These are phyloP conservation scores for Fraxinus baroniana DNA, from an alignment of 305 asterid species.

Conservation along the genomic window DNA sequence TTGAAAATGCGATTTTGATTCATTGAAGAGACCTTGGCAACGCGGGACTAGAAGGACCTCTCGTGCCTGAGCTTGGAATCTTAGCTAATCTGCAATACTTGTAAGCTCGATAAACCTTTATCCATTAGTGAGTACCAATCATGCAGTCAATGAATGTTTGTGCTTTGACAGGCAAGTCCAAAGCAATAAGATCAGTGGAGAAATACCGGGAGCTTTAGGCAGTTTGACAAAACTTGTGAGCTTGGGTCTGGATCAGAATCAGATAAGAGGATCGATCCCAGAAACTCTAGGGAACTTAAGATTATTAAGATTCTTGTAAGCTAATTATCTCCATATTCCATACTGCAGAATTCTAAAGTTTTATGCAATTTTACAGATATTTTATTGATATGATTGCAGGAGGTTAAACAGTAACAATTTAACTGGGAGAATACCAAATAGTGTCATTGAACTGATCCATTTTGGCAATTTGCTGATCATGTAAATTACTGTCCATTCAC, in stretches of 20 bases:
- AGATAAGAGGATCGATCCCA: conserved; percentile 43
- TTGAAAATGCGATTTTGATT: neutral
- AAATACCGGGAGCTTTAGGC: conserved; percentile 39
- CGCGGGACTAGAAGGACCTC: conserved; percentile 40
- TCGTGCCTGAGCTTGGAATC: conserved; percentile 42
- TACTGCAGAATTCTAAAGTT: too few relatives aligned
- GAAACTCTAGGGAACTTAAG: conserved; percentile 37
- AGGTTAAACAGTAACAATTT: conserved; percentile 22
- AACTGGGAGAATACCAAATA: conserved; percentile 25
- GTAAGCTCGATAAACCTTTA: conserved; percentile 28
- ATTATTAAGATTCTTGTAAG: conserved; percentile 36
- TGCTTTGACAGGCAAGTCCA: conserved; percentile 32
- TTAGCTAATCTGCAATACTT: conserved; percentile 46
- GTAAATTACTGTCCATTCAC: conserved; percentile 2
- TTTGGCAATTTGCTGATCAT: conserved; percentile 18
- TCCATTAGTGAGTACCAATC: neutral
- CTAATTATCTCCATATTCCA: too few relatives aligned
- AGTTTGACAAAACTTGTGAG: conserved; percentile 30
- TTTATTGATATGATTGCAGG: conserved; percentile 11
- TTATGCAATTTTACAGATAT: too few relatives aligned
- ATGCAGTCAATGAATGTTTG: too few relatives aligned
- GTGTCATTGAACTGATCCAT: conserved; percentile 20
- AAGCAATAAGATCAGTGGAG: conserved; percentile 33
- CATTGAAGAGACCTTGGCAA: conserved; percentile 42
- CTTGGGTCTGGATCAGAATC: conserved; percentile 32